A percentile compares a stretch with the other conserved stretches of the same genome.
Conservation (phyloP, 2,329 filamentous ascomycete species). For the Magnaporthiopsis poae region DNA sequence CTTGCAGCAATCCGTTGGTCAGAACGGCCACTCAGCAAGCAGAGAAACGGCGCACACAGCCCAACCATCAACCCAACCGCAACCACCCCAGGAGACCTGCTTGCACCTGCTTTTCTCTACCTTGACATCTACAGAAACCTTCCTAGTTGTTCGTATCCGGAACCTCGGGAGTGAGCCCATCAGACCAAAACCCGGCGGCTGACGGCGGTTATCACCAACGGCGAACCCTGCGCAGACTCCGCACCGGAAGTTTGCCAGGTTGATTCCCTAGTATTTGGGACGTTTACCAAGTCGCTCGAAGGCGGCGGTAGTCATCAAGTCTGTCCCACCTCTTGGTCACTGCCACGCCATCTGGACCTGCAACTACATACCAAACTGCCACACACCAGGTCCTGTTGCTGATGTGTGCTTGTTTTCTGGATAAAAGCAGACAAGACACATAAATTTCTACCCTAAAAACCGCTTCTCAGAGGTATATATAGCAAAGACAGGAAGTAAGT, state of each 20-base stretch:
- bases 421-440: too few relatives aligned
- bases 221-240: not conserved
- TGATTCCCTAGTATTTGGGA: not conserved
- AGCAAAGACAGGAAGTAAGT: too few relatives aligned
- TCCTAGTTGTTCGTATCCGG: not conserved
- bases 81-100: not conserved
- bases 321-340: too few relatives aligned
- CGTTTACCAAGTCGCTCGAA: not conserved
- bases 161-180: not conserved
- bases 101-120: not conserved
- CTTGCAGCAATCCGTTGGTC: not conserved
- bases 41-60: not conserved
- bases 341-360: too few relatives aligned
- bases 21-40: not conserved
- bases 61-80: not conserved
- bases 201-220: not conserved
- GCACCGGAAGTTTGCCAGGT: not conserved
- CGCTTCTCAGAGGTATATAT: too few relatives aligned
- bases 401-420: too few relatives aligned
- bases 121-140: not conserved
- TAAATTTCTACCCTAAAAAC: too few relatives aligned
- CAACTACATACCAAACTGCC: too few relatives aligned
- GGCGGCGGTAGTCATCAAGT: not conserved
- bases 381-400: too few relatives aligned
- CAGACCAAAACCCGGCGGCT: not conserved